These are phyloP conservation scores for Fusarium poae DNA, from an alignment of 2,329 filamentous ascomycete genomes.

Conservation along the genomic window DNA sequence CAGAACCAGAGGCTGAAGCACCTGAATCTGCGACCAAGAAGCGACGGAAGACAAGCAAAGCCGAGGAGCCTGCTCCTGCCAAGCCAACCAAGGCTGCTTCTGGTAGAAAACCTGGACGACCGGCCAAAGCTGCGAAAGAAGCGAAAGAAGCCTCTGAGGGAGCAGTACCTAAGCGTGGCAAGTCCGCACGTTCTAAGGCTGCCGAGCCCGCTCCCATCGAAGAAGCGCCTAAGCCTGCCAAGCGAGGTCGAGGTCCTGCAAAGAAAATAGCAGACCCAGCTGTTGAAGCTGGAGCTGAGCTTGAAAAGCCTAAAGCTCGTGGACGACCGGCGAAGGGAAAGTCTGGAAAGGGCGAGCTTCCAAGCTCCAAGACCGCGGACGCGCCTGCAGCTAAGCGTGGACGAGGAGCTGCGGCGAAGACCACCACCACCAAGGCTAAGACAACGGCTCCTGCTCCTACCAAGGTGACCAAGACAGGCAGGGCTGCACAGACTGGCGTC, in stretches of 20 bases:
- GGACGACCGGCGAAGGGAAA: constrained; percentile 39
- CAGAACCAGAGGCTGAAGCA: constrained; percentile 18
- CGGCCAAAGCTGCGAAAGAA: constrained; percentile 28
- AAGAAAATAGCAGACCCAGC: constrained; percentile 14
- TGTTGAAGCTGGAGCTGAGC: constrained; percentile 1
- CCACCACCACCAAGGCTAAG: constrained; percentile 9
- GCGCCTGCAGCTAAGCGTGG: constrained; percentile 29
- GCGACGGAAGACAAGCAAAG: constrained; percentile 30
- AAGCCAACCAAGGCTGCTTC: constrained; percentile 11
- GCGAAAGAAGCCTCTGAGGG: constrained; percentile 17
- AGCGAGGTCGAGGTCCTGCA: constrained; percentile 32
- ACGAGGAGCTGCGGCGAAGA: constrained; percentile 21
- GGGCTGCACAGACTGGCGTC: constrained; percentile 31
- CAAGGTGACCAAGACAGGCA: constrained; percentile 40
- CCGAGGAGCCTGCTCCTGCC: constrained; percentile 20
- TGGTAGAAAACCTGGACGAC: constrained; percentile 21
- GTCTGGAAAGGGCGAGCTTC: constrained; percentile 45
- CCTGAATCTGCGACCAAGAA: constrained; percentile 41
- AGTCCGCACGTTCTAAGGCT: constrained; percentile 26
- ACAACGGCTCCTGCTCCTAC: constrained; percentile 28
- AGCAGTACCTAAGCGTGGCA: constrained; percentile 24
- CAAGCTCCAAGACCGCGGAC: constrained; percentile 27
- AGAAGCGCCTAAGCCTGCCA: constrained; percentile 9
- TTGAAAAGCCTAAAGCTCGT: constrained; percentile 36
- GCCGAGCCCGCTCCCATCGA: constrained; percentile 9